Evolutionary conservation across 176 grass and related monocot genomes (phyloP), one percentile per base, ranked within the genome.

Genomic region (Aegilops speltoides): DNA sequence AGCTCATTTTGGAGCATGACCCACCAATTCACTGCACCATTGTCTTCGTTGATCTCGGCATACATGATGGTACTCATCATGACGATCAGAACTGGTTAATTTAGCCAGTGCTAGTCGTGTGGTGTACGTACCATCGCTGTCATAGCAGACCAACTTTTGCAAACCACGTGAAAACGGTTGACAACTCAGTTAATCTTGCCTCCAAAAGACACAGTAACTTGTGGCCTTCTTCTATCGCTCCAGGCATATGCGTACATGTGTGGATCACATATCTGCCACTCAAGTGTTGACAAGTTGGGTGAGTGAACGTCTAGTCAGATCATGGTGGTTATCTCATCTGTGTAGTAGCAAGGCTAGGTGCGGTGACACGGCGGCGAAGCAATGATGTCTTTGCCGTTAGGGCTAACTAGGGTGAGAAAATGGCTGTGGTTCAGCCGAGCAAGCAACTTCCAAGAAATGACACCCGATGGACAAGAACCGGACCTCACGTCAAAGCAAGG

Each of bases 381-480:
- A 73, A 77, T 77, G 46, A 77, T 77, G 46, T n/a, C 11, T 79
- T 90, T 87, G 68, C 66, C 75, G 24, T 79, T 79, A 56, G 52
- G 64, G 80, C 28, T 76, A 52, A 29, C 64, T 65, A 48, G 45
- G 75, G 65, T 37, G 72, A 36, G 7, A 79, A 70, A 76, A 80
- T 31, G 82, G 46, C 65, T 22, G 64, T 37, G 78, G 19, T 31
- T 52, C 67, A 84, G 15, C 40, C 11, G 16, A 65, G 33, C 80
- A 87, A 84, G 33, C 80, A 79, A 90, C 43, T 83, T 79, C 73
- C 33, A 34, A 74, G 65, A 81, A 67, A 52, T 75, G 46, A 65
- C 82, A 48, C 45, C 45, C 45, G 45, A 15, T n/a, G 37, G 70
- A 8, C 45, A 48, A 81, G 26, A 84, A 75, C 70, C 37, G 25